Evolutionary conservation across 768 basidiomycete species (phyloP), one percentile per base, ranked within the genome.

Genomic region (Mycena vulgaris): DNA sequence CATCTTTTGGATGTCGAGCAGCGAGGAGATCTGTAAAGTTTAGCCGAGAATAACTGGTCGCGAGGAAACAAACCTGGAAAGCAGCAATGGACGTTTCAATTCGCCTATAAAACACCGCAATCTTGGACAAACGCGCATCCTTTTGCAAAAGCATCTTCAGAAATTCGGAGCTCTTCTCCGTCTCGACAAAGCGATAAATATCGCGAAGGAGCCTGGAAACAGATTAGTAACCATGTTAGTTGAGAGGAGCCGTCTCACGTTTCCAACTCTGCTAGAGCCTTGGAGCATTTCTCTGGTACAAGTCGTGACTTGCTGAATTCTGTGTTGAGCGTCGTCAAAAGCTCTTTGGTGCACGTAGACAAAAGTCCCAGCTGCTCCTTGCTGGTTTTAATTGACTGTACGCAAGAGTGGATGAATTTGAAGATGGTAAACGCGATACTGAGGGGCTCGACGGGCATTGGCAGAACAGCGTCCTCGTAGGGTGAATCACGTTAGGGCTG

Each of bases 281-380:
- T 48, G 5, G 14, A 25, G 25, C 60, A 68, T 55, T 49, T 37
- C 7, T 27, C 42, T 11, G 60, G 53, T 1, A 68, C 39, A 14
- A 68, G 53, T 21, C 60, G 52, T 49, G 61, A 48, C 19, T 63
- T 35, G 33, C 23, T 48, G 35, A 68, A 63, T 61, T 72, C 71
- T 2, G 45, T 27, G 35, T 72, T 53, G 28, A 72, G 67, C 10
- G 63, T 69, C 27, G 39, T 19, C 28, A 72, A 45, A 47, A 72
- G 66, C 45, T 68, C 11, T 10, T n/a, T 23, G 23, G 53, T 23
- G 25, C 48, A 69, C 10, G 11, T 30, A 4, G 49, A 14, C 25
- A 72, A 25, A 8, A 64, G 37, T 13, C 16, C 8, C 1, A 72
- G 48, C 40, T 72, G 71, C 51, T 59, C n/a, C 60, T 48, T 61